Evolutionary conservation across 2,329 filamentous ascomycete genomes (phyloP).

Genomic region (Elsinoe fawcettii): DNA sequence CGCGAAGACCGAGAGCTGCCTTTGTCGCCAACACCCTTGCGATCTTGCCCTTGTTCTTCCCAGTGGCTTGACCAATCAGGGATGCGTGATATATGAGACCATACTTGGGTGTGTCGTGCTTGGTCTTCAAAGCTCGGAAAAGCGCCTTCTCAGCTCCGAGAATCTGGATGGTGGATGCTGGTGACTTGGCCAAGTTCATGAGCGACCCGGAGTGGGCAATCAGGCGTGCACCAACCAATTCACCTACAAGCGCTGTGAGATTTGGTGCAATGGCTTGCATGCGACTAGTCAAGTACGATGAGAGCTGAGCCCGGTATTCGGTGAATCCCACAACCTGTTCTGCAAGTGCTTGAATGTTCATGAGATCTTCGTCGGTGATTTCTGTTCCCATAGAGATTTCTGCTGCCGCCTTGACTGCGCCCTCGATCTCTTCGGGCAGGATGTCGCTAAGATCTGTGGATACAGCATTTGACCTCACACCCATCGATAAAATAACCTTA

Average conservation of each 20-base stretch:
- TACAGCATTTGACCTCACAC: constrained; percentile 74
- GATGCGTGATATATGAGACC: constrained; percentile 90
- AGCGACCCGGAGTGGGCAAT: constrained; percentile 93
- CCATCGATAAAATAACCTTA: constrained; percentile 78
- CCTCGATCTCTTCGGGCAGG: constrained; percentile 90
- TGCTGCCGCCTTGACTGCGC: constrained; percentile 82
- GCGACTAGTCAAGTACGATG: constrained; percentile 79
- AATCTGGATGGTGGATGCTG: constrained; percentile 94
- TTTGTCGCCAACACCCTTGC: constrained; percentile 93
- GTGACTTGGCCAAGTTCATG: constrained; percentile 89
- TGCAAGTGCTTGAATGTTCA: constrained; percentile 84
- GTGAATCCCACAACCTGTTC: constrained; percentile 90
- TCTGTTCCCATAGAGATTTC: constrained; percentile 99
- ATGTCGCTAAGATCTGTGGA: constrained; percentile 76
- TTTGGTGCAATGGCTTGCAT: constrained; percentile 98
- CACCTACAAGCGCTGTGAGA: constrained; percentile 84
- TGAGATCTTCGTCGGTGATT: constrained; percentile 83
- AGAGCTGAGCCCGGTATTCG: constrained; percentile 81
- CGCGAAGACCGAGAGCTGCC: constrained; percentile 83
- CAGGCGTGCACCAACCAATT: constrained; percentile 85
- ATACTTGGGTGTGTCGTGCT: constrained; percentile 98
- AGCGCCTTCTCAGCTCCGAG: constrained; percentile 97
- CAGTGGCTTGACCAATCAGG: constrained; percentile 90
- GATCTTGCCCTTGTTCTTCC: constrained; percentile 99
- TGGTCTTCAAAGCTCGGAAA: constrained; percentile 96